These are phyloP conservation scores for Elongisporangium undulatum DNA, from an alignment of 352 stramenopile genomes.

Conservation along the genomic window DNA sequence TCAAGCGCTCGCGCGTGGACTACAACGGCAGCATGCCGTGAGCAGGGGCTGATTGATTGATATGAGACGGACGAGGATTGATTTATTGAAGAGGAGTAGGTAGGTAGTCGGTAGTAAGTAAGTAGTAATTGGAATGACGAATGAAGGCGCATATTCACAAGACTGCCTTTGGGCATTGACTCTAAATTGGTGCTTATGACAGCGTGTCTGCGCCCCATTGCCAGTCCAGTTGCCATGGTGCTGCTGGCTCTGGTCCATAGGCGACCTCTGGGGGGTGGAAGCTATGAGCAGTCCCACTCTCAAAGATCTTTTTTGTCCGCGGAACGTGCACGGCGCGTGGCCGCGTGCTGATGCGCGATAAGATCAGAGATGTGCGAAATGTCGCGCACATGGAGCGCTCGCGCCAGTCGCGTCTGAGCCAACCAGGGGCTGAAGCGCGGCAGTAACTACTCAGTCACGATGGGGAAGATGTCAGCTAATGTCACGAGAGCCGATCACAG, in stretches of 20 bases:
- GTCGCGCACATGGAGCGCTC: constrained; percentile 40
- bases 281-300: background rate
- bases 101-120: background rate
- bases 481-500: background rate
- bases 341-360: constrained; percentile 40
- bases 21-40: constrained; percentile 29
- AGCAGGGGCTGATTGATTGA: constrained; percentile 4
- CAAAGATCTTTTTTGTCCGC: background rate
- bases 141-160: background rate
- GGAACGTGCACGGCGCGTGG: background rate
- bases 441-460: constrained; percentile 14
- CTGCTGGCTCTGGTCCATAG: background rate
- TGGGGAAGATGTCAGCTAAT: background rate
- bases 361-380: constrained; percentile 48
- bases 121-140: background rate
- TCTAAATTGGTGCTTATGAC: background rate
- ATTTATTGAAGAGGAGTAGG: background rate
- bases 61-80: constrained; percentile 4
- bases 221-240: background rate
- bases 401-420: constrained; percentile 15
- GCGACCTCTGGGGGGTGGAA: background rate
- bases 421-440: constrained; percentile 13
- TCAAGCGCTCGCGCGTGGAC: constrained; percentile 86
- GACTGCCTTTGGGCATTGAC: background rate
- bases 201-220: background rate